Evolutionary conservation across 2,329 filamentous ascomycete species (phyloP).

Genomic region (Fusarium sp.): DNA sequence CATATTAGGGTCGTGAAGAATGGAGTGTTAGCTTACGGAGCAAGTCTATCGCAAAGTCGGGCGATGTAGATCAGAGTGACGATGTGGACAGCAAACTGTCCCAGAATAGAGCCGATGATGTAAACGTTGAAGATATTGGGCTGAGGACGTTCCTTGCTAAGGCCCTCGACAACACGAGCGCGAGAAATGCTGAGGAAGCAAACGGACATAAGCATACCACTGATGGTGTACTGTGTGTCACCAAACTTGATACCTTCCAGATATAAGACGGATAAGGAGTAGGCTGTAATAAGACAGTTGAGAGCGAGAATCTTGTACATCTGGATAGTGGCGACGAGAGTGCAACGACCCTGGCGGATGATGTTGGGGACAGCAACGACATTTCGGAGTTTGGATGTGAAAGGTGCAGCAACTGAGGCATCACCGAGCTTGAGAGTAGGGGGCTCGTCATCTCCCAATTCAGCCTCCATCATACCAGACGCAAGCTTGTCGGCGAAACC

Average conservation of each 20-base stretch:
- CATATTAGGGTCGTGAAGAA: rapidly evolving
- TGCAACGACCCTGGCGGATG: constrained; percentile 96
- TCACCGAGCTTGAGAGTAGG: constrained; percentile 97
- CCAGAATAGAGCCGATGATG: constrained; percentile 96
- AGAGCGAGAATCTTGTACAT: constrained; percentile 99
- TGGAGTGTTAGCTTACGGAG: constrained; percentile 71
- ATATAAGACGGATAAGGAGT: constrained; percentile 95
- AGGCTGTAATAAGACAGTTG: constrained; percentile 97
- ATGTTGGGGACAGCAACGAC: constrained; percentile 98
- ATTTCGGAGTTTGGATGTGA: constrained; percentile 97
- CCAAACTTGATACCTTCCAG: constrained; percentile 99
- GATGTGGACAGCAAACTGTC: constrained; percentile 97
- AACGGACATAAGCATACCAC: constrained; percentile 99
- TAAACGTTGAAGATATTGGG: constrained; percentile 99
- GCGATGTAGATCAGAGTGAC: constrained; percentile 94
- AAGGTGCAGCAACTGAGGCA: constrained; percentile 95
- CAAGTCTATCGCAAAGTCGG: constrained; percentile 83
- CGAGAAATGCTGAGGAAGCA: constrained; percentile 99
- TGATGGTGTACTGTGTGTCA: constrained; percentile 97
- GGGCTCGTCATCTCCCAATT: constrained; percentile 88
- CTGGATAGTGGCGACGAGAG: constrained; percentile 96
- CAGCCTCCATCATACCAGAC: constrained; percentile 86
- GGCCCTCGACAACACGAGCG: constrained; percentile 91
- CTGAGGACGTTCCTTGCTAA: constrained; percentile 97
- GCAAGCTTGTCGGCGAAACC: constrained; percentile 88